Percentiles rank a stretch among this genome's conserved stretches.
These are phyloP conservation scores for Penicillium atrosanguineum DNA, from an alignment of 495 filamentous ascomycete species.

Conservation along the genomic window DNA sequence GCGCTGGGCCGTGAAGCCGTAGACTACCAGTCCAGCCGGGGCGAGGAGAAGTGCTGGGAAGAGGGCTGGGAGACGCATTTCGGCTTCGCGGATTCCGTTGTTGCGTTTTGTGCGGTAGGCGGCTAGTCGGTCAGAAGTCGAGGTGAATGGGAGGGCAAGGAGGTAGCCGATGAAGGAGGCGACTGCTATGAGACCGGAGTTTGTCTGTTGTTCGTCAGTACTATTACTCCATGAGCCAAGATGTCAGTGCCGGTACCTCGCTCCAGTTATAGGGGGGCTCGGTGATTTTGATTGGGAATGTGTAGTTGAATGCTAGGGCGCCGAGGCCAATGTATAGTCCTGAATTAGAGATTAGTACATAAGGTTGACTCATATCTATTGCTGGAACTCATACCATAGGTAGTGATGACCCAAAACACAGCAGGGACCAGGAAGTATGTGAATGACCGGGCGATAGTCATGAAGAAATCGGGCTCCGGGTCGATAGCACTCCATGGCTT, in stretches of 20 bases:
- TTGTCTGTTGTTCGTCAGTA: conserved; percentile 32
- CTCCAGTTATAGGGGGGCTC: conserved; percentile 58
- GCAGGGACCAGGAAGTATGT: conserved; percentile 55
- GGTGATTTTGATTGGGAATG: conserved; percentile 56
- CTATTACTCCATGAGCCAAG: neutral
- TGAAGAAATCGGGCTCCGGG: conserved; percentile 41
- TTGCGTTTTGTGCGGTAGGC: conserved; percentile 54
- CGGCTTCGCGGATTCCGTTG: conserved; percentile 56
- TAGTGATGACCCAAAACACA: conserved; percentile 59
- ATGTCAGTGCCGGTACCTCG: conserved; percentile 8
- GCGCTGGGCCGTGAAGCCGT: conserved; percentile 52
- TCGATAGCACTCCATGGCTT: conserved; percentile 41
- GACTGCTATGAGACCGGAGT: conserved; percentile 55
- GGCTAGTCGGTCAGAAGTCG: conserved; percentile 54
- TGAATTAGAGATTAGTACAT: conserved; percentile 6
- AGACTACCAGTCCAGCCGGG: conserved; percentile 53
- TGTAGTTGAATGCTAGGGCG: conserved; percentile 58
- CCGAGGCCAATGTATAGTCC: conserved; percentile 58
- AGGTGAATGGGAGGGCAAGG: conserved; percentile 55
- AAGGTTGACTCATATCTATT: neutral
- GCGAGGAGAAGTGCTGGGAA: conserved; percentile 53
- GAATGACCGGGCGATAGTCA: conserved; percentile 49
- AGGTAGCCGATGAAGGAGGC: conserved; percentile 51
- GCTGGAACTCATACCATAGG: conserved; percentile 23
- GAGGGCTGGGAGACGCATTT: conserved; percentile 59